Base-by-base conservation (phyloP, 306 rosid genomes). In the Trifolium fragiferum region DNA sequence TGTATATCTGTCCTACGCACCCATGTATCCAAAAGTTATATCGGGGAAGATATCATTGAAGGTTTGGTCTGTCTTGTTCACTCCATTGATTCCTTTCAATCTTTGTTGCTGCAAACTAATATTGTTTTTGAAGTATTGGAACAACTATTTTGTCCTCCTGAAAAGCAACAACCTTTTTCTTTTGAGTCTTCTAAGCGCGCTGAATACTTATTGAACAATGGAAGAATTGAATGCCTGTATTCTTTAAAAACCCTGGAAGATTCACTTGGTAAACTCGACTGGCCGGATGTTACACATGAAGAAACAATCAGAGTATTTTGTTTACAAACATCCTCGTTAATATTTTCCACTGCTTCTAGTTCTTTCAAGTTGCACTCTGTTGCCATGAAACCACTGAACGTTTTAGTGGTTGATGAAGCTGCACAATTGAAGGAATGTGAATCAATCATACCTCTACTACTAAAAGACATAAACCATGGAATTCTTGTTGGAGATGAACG, bases 381-480 rank as follows among this genome's bases (percentile, higher is more conserved):
- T 73, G n/a, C 0, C 33, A 87, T 86, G 78, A 9, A 72, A 16
- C 92, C 96, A 7, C 74, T 86, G 8, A 37, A 71, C 7, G 16
- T 88, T 75, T 78, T 92, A 62, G 88, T 89, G 25, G 84, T 92
- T 73, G 97, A 92, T 57, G 97, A 92, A 87, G 97, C 96, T 43
- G 93, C 96, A 35, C 96, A 90, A 18, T 32, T 92, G 51, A 90
- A 78, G 68, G 97, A 90, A 81, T 90, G 96, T 7, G 97, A 92
- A 70, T 92, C 96, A 25, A 15, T 76, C 23, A 92, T 90, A 64
- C 89, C 96, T 51, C 66, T 92, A 12, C 96, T 77, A 50, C 87
- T 92, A 80, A 85, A 76, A 0, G 78, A 77, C 50, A 57, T 90
- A 60, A 80, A 73, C 70, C 92, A 84, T 72, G 96, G 78, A 13